Percentiles rank a stretch among this genome's conserved stretches.
phyloP scores from a whole-genome alignment of 169 alveolate genomes.

The Cryptosporidium viatorum region DNA sequence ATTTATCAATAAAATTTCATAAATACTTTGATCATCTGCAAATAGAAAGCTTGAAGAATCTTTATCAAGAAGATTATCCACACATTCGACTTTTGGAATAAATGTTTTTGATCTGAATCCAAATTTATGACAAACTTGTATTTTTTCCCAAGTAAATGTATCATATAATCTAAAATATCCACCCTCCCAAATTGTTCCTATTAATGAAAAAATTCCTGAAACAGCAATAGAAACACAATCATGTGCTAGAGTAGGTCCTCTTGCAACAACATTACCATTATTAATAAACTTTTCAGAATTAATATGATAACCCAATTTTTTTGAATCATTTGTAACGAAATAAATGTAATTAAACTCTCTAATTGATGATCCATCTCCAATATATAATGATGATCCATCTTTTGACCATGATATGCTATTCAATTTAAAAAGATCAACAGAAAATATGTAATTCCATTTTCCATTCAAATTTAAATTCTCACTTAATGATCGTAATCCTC shows the following conservation, averaged over 20 bases:
- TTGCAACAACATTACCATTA: conserved; percentile 56
- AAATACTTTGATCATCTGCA: conserved; percentile 48
- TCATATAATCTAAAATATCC: conserved; percentile 62
- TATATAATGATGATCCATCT: conserved; percentile 45
- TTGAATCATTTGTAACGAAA: conserved; percentile 25
- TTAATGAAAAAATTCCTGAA: conserved; percentile 26
- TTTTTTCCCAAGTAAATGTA: conserved; percentile 38
- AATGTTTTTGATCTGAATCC: conserved; percentile 23
- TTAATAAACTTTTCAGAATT: conserved; percentile 17
- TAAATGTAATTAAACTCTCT: conserved; percentile 43
- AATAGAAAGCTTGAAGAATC: conserved; percentile 36
- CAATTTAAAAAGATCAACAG: conserved; percentile 28
- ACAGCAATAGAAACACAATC: conserved; percentile 61
- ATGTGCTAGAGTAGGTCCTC: conserved; percentile 68
- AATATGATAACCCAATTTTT: conserved; percentile 6
- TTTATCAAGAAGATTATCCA: conserved; percentile 17
- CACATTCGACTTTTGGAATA: conserved; percentile 48
- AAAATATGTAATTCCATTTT: conserved; percentile 37
- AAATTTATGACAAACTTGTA: conserved; percentile 45
- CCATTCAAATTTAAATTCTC: conserved; percentile 37
- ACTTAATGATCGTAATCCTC: conserved; percentile 10
- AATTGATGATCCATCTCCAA: conserved; percentile 68
- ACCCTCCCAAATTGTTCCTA: conserved; percentile 72
- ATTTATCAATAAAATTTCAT: conserved; percentile 19
- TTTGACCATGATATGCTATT: conserved; percentile 37